A percentile compares a stretch with the other conserved stretches of the same genome.
Evolutionary conservation across 352 stramenopile species (phyloP).

Genomic region (Phytophthora macrochlamydospora): DNA sequence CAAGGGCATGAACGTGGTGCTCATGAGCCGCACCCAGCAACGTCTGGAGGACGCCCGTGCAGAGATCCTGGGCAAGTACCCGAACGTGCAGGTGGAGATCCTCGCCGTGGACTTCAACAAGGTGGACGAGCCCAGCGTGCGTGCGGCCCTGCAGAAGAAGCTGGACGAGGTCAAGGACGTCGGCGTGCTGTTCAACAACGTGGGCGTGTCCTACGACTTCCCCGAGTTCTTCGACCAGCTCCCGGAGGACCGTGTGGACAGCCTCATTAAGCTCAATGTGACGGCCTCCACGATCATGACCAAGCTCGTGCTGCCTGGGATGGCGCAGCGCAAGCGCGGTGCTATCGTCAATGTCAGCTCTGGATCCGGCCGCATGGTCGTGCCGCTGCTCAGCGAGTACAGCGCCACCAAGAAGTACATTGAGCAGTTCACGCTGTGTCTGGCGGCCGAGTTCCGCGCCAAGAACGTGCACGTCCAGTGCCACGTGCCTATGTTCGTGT

Average conservation of each 20-base stretch:
- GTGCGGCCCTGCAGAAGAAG: conserved; percentile 51
- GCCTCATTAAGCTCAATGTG: conserved; percentile 92
- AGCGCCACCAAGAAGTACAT: conserved; percentile 98
- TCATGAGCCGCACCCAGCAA: conserved; percentile 97
- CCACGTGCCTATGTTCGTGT: conserved; percentile 99
- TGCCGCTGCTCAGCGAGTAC: conserved; percentile 97
- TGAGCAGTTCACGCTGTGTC: conserved; percentile 96
- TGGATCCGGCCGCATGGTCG: conserved; percentile 94
- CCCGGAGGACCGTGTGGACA: conserved; percentile 90
- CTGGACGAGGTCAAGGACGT: conserved; percentile 90
- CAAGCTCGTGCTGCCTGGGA: conserved; percentile 91
- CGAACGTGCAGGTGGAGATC: conserved; percentile 85
- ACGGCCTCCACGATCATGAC: conserved; percentile 81
- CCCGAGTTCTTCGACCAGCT: conserved; percentile 98
- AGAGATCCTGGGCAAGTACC: conserved; percentile 95
- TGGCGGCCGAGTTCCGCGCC: conserved; percentile 94
- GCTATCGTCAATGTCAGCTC: conserved; percentile 98
- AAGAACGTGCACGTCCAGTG: conserved; percentile 97
- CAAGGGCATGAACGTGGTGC: conserved; percentile 96
- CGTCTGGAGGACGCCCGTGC: conserved; percentile 94
- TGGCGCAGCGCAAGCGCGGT: conserved; percentile 95
- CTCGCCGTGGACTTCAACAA: conserved; percentile 95
- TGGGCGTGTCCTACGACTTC: conserved; percentile 98
- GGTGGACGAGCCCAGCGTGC: conserved; percentile 81
- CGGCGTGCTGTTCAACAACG: conserved; percentile 99